Base-by-base conservation (phyloP, 441 rosid genomes). In the Adansonia rubrostipa region DNA sequence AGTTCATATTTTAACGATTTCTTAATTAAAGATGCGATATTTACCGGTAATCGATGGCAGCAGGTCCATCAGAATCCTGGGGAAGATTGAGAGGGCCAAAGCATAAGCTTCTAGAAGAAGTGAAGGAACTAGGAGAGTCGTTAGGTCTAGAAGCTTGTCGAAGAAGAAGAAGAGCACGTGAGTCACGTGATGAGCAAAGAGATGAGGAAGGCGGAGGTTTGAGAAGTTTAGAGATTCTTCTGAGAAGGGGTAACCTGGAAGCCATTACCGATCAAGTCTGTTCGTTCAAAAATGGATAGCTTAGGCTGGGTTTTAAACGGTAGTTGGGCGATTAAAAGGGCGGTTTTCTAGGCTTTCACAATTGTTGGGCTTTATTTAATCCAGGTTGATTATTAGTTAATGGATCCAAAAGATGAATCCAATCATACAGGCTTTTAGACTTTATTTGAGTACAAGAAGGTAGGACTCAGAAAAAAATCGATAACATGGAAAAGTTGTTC, bases 31-130 rank as follows among this genome's bases (percentile, higher is more conserved):
- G 63, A 53, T 10, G 19, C 6, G 54, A 72, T 3, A 67, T 67
- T 6, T 85, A 93, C 96, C 88, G 73, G 58, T 91, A 88, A 82
- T 95, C 91, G 22, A 90, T 79, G 61, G 93, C 53, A 10, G 92
- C 77, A n/a, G 97, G 94, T 68, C 88, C 92, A 74, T 85, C 84
- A 78, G 80, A 79, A 42, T 84, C 85, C 0, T 70, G 19, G 9
- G 51, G 51, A 47, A 78, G 76, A 68, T 80, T 60, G 40, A 74
- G 36, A 71, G 84, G 42, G 50, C 68, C 20, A 71, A 89, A 85
- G 82, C 84, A 90, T 84, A 89, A 89, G 82, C 76, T 76, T 85
- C 93, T 88, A 22, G 81, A 47, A 77, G 71, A 60, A 65, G 77
- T 82, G 9, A 61, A 48, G 58, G 44, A 63, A 56, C 50, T 17